Evolutionary conservation across 495 filamentous ascomycete species (phyloP).

Genomic region (Penicillium bialowiezense): DNA sequence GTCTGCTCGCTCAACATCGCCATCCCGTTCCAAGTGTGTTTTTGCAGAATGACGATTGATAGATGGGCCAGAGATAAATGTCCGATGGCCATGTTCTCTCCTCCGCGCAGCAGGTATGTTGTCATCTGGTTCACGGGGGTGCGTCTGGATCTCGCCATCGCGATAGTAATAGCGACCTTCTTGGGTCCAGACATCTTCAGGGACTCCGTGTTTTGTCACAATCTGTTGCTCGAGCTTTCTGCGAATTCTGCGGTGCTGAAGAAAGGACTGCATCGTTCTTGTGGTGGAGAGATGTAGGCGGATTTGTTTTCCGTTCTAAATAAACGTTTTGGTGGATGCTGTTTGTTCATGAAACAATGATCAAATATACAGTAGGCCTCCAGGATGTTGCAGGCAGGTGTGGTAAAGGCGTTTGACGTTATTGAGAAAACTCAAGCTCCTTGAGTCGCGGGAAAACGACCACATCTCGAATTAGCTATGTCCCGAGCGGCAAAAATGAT

Average conservation of each 20-base stretch:
- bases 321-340: no score
- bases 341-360: no score
- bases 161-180: slow-evolving; percentile 18
- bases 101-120: background rate
- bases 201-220: slow-evolving; percentile 11
- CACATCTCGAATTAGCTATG: background rate
- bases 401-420: no score
- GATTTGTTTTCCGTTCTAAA: no score
- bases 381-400: no score
- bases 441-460: background rate
- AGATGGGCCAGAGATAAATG: slow-evolving; percentile 8
- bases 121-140: slow-evolving; percentile 8
- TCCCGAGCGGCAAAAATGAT: slow-evolving; percentile 2
- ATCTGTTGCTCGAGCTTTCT: slow-evolving; percentile 32
- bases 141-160: slow-evolving; percentile 4
- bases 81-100: slow-evolving; percentile 14
- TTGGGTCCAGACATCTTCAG: slow-evolving; percentile 12
- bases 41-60: slow-evolving; percentile 9
- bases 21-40: slow-evolving; percentile 13
- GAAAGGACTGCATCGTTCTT: slow-evolving; percentile 27
- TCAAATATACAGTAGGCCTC: no score
- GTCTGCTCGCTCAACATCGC: slow-evolving; percentile 13
- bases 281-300: no score
- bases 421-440: no score
- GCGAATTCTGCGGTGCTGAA: slow-evolving; percentile 37